phyloP scores from a whole-genome alignment of 1,284 basidiomycete genomes.

The Sanghuangporus baumii region DNA sequence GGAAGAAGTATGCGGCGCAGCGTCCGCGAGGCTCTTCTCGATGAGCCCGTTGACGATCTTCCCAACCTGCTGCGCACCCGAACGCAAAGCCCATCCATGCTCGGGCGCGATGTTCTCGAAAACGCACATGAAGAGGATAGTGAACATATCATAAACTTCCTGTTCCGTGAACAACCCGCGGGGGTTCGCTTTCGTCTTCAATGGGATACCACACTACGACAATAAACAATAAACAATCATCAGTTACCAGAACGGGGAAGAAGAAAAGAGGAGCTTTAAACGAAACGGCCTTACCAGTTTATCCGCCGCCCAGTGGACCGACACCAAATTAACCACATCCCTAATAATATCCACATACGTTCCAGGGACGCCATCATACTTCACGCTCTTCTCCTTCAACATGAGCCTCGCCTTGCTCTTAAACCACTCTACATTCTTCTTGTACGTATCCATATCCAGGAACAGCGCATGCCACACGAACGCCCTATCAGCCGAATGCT shows the following conservation, averaged over 20 bases:
- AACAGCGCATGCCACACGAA: slow-evolving; percentile 18
- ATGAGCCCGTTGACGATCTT: slow-evolving; percentile 18
- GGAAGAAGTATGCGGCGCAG: slow-evolving; percentile 12
- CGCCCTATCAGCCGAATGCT: slow-evolving; percentile 26
- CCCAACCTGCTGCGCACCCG: slow-evolving; percentile 8
- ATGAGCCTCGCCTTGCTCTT: slow-evolving; percentile 18
- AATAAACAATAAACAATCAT: not conserved
- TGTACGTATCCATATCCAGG: slow-evolving; percentile 14
- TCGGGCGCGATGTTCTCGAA: slow-evolving; percentile 16
- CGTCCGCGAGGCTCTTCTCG: slow-evolving; percentile 17
- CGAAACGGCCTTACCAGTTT: slow-evolving; percentile 22
- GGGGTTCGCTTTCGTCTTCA: slow-evolving; percentile 31
- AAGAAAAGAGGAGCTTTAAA: not conserved
- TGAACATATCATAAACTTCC: slow-evolving; percentile 28
- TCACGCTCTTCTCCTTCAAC: slow-evolving; percentile 20
- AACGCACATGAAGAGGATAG: slow-evolving; percentile 24
- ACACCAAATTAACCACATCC: slow-evolving; percentile 29
- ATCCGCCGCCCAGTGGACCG: slow-evolving; percentile 26
- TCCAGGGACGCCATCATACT: slow-evolving; percentile 19
- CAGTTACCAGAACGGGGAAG: not conserved
- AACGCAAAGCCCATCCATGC: slow-evolving; percentile 17
- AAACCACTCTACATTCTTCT: slow-evolving; percentile 16
- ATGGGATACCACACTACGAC: slow-evolving; percentile 26
- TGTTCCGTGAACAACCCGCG: slow-evolving; percentile 28
- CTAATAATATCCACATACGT: slow-evolving; percentile 29